phyloP scores from a whole-genome alignment of 306 rosid genomes.

The Ammopiptanthus mongolicus region DNA sequence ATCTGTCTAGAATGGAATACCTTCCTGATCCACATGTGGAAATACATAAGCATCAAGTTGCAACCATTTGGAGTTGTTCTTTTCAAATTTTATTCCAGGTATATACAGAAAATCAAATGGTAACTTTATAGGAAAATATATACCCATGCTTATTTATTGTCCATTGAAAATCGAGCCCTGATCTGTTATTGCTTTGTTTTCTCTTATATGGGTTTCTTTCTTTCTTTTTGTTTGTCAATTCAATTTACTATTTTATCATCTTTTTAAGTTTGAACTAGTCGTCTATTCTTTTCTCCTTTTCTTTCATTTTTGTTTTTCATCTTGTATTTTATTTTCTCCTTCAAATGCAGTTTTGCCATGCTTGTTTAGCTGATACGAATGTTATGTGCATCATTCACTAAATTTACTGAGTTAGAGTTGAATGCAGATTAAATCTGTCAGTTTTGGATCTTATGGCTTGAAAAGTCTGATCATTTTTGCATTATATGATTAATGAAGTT shows the following conservation, averaged over 20 bases:
- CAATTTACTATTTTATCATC: neutral
- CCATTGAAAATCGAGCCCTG: neutral
- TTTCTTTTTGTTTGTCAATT: neutral
- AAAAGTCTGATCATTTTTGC: neutral
- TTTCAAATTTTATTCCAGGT: conserved; percentile 61
- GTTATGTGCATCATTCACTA: neutral
- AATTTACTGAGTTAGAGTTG: neutral
- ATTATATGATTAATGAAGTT: neutral
- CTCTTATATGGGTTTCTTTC: neutral
- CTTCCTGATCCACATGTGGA: conserved; percentile 19
- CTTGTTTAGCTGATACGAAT: neutral
- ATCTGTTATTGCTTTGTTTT: neutral
- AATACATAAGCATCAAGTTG: conserved; percentile 8
- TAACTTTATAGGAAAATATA: neutral
- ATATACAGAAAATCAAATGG: neutral
- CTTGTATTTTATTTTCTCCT: neutral
- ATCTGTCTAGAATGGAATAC: conserved; percentile 8
- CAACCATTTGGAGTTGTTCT: conserved; percentile 31
- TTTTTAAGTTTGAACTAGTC: neutral
- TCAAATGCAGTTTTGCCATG: neutral
- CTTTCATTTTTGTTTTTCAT: neutral
- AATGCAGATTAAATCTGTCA: neutral
- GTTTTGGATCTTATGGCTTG: conserved; percentile 5
- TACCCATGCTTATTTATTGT: neutral
- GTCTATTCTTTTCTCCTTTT: neutral